Evolutionary conservation across 306 rosid species (phyloP), one percentile per base, ranked within the genome.

Genomic region (Boehmeria nivea): DNA sequence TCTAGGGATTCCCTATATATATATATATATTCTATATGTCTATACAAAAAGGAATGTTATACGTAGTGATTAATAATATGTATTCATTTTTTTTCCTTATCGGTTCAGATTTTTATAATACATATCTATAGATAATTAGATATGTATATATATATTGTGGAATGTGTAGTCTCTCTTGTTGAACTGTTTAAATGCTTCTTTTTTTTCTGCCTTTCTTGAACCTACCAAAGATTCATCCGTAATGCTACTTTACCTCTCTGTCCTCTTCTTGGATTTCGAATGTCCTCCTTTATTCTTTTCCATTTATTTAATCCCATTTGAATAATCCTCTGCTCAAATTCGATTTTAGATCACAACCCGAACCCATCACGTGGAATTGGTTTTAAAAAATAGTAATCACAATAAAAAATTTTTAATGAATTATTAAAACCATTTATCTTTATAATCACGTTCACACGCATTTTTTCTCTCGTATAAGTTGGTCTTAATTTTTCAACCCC

Each of bases 1-100:
- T 54, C 89, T 83, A 62, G 95, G 97, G 90, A 81, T 81, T 89
- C 84, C 79, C 89, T 85, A 58, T 55, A 54, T 60, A 54, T 45
- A 62, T 55, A 60, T 67, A n/a, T 63, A 21, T 57, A 28, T 64
- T 58, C 69, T 65, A 59, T 44, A 60, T 57, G 66, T 55, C 43
- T 54, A 62, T 36, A 36, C 49, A 44, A 23, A 42, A 57, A 63
- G 67, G 81, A 76, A 78, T 82, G 74, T 73, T 58, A 47, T 62
- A 80, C 76, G 38, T 33, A 20, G 73, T 36, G 50, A 72, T 45
- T 33, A 5, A 33, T 33, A 33, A 33, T 4, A 33, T 33, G 5
- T 33, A 1, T 40, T 40, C 10, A 40, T 40, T 40, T n/a, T 40
- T 40, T 40, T 40, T 40, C 2, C 45, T 11, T 31, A 1, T 4